Percentiles rank a stretch among this genome's conserved stretches.
Evolutionary conservation across 805 yeast genomes (phyloP).

Genomic region (Sugiyamaella boreocaroliniensis): DNA sequence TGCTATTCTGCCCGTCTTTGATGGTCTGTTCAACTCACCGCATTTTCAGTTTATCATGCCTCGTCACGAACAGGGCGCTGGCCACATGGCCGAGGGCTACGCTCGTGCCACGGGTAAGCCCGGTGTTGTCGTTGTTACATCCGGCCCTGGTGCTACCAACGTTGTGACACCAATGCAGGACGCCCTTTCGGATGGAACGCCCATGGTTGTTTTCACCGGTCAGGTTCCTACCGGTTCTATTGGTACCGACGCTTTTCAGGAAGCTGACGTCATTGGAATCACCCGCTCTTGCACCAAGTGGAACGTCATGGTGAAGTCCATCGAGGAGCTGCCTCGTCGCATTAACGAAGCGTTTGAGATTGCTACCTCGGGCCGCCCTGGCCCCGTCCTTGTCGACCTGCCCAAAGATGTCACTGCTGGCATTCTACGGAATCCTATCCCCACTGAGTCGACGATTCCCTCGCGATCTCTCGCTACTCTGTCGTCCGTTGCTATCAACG

Average conservation of each 20-base stretch:
- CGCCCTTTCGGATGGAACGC: slow-evolving; percentile 95
- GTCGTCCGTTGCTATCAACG: slow-evolving; percentile 62
- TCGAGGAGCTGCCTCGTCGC: slow-evolving; percentile 89
- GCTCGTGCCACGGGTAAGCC: slow-evolving; percentile 95
- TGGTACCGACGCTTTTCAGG: slow-evolving; percentile 99
- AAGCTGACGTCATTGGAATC: slow-evolving; percentile 96
- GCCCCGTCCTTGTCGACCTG: slow-evolving; percentile 94
- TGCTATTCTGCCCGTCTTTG: slow-evolving; percentile 95
- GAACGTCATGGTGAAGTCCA: slow-evolving; percentile 97
- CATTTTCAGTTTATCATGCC: slow-evolving; percentile 88
- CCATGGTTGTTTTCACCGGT: slow-evolving; percentile 93
- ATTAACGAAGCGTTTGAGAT: slow-evolving; percentile 98
- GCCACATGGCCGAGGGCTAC: slow-evolving; percentile 99
- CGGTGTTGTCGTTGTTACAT: slow-evolving; percentile 96
- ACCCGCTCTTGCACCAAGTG: slow-evolving; percentile 97
- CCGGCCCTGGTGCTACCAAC: slow-evolving; percentile 99
- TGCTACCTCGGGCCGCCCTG: slow-evolving; percentile 94
- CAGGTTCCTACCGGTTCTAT: slow-evolving; percentile 94
- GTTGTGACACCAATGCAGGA: slow-evolving; percentile 98
- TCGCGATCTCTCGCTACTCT: slow-evolving; percentile 58
- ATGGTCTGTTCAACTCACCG: slow-evolving; percentile 88
- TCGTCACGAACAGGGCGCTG: slow-evolving; percentile 98
- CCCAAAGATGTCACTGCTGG: slow-evolving; percentile 98
- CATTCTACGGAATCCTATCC: slow-evolving; percentile 77
- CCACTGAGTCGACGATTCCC: slow-evolving; percentile 68